These are phyloP conservation scores for Solanum neorickii DNA, from an alignment of 257 asterid genomes.

Conservation along the genomic window DNA sequence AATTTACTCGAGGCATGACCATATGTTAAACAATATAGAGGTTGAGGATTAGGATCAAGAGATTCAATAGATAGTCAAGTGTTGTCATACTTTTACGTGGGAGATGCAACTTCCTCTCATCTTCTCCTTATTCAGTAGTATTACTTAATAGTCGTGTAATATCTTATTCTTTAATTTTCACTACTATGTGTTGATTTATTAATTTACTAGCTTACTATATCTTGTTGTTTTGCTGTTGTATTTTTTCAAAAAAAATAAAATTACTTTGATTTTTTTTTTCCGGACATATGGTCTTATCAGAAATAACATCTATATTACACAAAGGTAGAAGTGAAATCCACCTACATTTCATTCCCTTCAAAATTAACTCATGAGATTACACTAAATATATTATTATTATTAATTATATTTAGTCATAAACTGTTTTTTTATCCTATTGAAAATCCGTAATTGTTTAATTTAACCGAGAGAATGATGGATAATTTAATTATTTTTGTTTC, in stretches of 20 bases:
- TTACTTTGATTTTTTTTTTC: not conserved
- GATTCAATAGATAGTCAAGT: not conserved
- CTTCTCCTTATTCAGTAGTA: not conserved
- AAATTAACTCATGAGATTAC: fast-evolving
- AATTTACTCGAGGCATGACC: not conserved
- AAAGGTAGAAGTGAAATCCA: not conserved
- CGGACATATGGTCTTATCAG: fast-evolving
- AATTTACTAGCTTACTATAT: not conserved
- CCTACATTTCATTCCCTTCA: not conserved
- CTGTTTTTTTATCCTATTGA: not conserved
- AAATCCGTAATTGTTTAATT: not conserved
- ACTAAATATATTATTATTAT: not conserved
- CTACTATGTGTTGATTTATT: not conserved
- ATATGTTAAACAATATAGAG: not conserved
- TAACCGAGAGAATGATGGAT: not conserved
- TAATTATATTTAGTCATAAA: not conserved
- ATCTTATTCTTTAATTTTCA: not conserved
- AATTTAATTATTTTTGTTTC: not conserved
- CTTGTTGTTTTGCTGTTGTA: not conserved
- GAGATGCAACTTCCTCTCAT: not conserved
- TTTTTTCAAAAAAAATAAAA: not conserved
- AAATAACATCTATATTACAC: not conserved
- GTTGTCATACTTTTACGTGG: not conserved
- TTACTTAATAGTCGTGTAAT: not conserved
- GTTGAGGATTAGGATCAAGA: not conserved